Evolutionary conservation across 1,139 yeast genomes (phyloP), one percentile per base, ranked within the genome.

Genomic region (Starmera stellimalicola): DNA sequence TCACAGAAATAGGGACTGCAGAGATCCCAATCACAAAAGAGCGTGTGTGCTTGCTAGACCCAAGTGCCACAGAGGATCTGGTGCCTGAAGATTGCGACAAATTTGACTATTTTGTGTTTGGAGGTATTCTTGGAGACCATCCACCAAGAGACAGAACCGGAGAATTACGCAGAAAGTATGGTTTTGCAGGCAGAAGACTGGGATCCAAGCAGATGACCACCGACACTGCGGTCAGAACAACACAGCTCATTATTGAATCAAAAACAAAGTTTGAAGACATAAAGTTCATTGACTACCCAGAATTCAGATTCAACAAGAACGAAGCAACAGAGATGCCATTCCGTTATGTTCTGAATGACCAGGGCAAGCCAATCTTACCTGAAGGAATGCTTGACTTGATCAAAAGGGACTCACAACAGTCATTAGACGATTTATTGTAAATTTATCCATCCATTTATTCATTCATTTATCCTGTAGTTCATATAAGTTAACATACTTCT

Each of bases 291-390:
- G 97, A 91, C 55, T 87, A 84, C 53, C 98, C 98, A 3, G 97
- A 88, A 58, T 80, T 91, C 45, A 73, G 85, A 53, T 88, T 83
- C 62, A 80, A 68, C 60, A 80, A 79, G 55, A 75, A 82, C 52
- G 97, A 91, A 57, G 82, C 94, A 6, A 87, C 95, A 0, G 96
- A 91, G 54, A 91, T 91, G 98, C 98, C 98, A 3, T 91, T 91
- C 62, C 68, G 97, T 52, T 91, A 91, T 50, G 80, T 91, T 20
- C 62, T 77, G 37, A 79, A 77, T 44, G 63, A 59, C 4, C 50
- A 69, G 2, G 75, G 74, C 4, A 68, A 69, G 41, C 97, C 97
- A 1, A 81, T 91, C 16, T 65, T 91, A 51, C 98, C 98, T 1
- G 70, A 71, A 41, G 97, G 97, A 0, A 88, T 91, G 97, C 64